A percentile compares a stretch with the other conserved stretches of the same genome.
Conservation (phyloP, 2,329 filamentous ascomycete genomes). For the Aspergillus sp. region DNA sequence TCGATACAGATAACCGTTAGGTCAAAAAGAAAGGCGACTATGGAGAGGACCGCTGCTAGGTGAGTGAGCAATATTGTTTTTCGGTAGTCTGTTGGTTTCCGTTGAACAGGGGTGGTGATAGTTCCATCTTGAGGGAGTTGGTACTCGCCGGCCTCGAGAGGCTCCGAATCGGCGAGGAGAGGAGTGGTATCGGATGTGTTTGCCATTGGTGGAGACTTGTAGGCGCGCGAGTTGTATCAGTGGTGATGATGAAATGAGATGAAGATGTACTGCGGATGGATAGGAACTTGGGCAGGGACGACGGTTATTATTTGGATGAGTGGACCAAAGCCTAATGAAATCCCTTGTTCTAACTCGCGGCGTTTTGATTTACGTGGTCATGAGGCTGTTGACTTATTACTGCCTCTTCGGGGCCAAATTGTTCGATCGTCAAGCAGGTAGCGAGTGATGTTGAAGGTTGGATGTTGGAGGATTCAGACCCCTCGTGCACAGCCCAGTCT, state of each 20-base stretch:
- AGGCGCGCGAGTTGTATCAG: not conserved
- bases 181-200: conserved; percentile 3
- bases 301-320: not conserved
- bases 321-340: not conserved
- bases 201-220: not conserved
- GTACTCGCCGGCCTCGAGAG: not conserved
- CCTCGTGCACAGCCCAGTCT: not conserved
- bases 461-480: not conserved
- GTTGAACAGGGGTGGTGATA: not conserved
- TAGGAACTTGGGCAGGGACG: not conserved
- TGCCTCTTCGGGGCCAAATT: not conserved
- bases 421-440: not conserved
- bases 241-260: not conserved
- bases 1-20: not conserved
- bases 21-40: not conserved
- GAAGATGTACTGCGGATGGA: not conserved
- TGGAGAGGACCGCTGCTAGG: not conserved
- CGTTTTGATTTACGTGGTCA: too few relatives aligned
- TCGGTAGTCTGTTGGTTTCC: not conserved
- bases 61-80: not conserved
- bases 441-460: not conserved
- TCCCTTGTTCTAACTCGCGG: too few relatives aligned
- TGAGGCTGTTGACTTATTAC: not conserved
- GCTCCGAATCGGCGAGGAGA: conserved; percentile 1
- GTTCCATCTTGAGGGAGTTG: not conserved